Conservation (phyloP, 1,139 yeast genomes). For the Candida pseudocylindracea region DNA sequence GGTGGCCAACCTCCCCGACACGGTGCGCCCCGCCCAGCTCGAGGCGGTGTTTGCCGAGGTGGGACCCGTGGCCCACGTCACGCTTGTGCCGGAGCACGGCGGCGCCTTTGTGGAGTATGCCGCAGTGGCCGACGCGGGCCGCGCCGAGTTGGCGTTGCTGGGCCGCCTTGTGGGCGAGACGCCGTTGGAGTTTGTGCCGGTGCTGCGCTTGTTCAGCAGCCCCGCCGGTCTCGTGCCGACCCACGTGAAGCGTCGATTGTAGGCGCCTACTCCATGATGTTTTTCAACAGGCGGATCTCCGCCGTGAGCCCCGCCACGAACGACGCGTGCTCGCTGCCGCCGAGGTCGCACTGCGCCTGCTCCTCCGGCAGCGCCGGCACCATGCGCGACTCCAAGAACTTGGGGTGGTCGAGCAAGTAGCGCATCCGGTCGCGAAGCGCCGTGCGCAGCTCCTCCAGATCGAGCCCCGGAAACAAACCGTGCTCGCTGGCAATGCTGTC, state of each 20-base stretch:
- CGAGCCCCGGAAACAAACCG: constrained; percentile 32
- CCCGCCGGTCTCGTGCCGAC: not conserved
- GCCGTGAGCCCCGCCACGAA: constrained; percentile 27
- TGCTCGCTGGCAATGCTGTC: constrained; percentile 10
- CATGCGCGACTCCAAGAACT: constrained; percentile 50
- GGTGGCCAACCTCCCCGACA: constrained; percentile 21
- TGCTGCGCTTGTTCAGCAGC: constrained; percentile 5
- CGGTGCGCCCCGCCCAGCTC: constrained; percentile 20
- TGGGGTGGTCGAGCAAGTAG: constrained; percentile 68
- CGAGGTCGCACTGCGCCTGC: constrained; percentile 23
- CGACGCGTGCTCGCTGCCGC: constrained; percentile 15
- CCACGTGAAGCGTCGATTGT: constrained; percentile 5
- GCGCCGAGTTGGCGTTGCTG: constrained; percentile 26
- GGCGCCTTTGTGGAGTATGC: constrained; percentile 34
- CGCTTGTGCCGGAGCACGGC: constrained; percentile 21
- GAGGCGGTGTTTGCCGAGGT: constrained; percentile 10
- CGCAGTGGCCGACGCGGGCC: constrained; percentile 27
- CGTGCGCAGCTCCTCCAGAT: constrained; percentile 28
- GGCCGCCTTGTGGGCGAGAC: constrained; percentile 16
- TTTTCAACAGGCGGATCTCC: constrained; percentile 34
- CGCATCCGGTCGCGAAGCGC: constrained; percentile 36
- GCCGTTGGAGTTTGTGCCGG: constrained; percentile 13
- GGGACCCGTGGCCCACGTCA: constrained; percentile 17
- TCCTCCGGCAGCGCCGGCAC: constrained; percentile 45
- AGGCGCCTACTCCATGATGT: constrained; percentile 6